phyloP scores from a whole-genome alignment of 2,329 filamentous ascomycete species.

The Stenocarpella maydis region DNA sequence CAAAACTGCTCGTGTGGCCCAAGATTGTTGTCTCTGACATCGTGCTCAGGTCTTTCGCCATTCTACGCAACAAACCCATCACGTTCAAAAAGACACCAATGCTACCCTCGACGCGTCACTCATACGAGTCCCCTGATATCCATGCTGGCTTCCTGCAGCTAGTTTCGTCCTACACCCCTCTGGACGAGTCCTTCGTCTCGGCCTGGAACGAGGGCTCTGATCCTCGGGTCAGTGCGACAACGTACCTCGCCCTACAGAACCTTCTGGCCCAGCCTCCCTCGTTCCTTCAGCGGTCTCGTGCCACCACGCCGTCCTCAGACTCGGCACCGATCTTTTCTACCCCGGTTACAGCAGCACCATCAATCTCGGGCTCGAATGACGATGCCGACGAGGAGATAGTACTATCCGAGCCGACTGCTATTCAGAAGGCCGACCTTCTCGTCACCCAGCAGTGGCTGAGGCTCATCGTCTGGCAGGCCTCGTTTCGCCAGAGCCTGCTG shows the following conservation, averaged over 20 bases:
- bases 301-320: slow-evolving; percentile 40
- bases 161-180: slow-evolving; percentile 67
- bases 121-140: slow-evolving; percentile 60
- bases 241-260: slow-evolving; percentile 48
- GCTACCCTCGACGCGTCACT: slow-evolving; percentile 59
- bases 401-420: slow-evolving; percentile 62
- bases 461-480: slow-evolving; percentile 77
- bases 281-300: slow-evolving; percentile 41
- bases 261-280: slow-evolving; percentile 45
- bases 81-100: slow-evolving; percentile 67
- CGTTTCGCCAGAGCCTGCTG: slow-evolving; percentile 70
- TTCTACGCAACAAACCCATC: slow-evolving; percentile 70
- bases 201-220: slow-evolving; percentile 68
- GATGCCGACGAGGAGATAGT: slow-evolving; percentile 56
- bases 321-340: slow-evolving; percentile 38
- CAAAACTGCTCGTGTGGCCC: slow-evolving; percentile 6
- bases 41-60: slow-evolving; percentile 58
- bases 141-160: slow-evolving; percentile 67
- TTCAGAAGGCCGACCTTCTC: slow-evolving; percentile 73
- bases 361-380: slow-evolving; percentile 28
- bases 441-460: slow-evolving; percentile 76
- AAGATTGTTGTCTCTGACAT: slow-evolving; percentile 41
- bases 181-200: slow-evolving; percentile 69
- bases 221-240: slow-evolving; percentile 45
- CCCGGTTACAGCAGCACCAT: slow-evolving; percentile 30